phyloP scores from a whole-genome alignment of 345 rosid species.

The Melaleuca quinquenervia region DNA sequence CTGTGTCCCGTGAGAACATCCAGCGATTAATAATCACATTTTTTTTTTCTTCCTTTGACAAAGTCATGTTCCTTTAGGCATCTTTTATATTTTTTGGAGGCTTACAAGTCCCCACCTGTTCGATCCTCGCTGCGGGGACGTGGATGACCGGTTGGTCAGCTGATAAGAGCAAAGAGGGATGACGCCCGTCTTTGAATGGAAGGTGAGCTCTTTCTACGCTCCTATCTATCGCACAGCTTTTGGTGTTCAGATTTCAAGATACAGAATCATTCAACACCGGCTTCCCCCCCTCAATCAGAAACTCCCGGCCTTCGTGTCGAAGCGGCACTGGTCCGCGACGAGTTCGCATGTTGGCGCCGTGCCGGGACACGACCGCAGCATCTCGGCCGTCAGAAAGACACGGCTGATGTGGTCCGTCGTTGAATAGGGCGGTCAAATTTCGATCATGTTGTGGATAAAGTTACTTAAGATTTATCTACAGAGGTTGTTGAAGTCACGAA shows the following conservation, averaged over 20 bases:
- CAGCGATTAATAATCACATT: neutral
- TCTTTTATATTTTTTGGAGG: neutral
- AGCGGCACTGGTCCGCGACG: neutral
- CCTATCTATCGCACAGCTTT: no score
- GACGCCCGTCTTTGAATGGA: neutral
- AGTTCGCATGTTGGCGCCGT: neutral
- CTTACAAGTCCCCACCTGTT: neutral
- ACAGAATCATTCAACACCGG: neutral
- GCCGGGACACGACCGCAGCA: neutral
- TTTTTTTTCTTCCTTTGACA: neutral
- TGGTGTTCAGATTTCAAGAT: neutral
- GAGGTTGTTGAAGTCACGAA: neutral
- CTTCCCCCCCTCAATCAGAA: neutral
- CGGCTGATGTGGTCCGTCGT: no score
- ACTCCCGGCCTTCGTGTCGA: neutral
- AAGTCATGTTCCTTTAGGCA: neutral
- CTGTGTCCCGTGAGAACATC: neutral
- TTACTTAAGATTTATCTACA: neutral
- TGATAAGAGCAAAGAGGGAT: neutral
- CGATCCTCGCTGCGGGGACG: neutral
- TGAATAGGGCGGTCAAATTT: neutral
- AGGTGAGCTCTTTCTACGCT: neutral
- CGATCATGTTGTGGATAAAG: neutral
- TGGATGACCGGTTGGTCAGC: neutral
- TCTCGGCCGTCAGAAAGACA: neutral